These are phyloP conservation scores for Penicillium cataractarum DNA, from an alignment of 495 filamentous ascomycete species.

Conservation along the genomic window DNA sequence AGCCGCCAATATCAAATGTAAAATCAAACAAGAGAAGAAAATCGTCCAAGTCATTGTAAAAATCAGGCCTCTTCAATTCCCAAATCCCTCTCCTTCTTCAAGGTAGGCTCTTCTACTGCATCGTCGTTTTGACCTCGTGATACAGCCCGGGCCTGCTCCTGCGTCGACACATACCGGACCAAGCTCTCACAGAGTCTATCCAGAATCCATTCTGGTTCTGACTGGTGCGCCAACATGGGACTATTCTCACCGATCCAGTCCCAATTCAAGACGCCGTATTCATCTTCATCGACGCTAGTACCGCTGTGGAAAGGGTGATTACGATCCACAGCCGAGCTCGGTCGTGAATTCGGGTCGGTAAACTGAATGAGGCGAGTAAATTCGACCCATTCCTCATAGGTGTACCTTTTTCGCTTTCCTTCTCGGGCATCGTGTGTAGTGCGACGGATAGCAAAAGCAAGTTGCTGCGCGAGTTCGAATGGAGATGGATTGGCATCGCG, in stretches of 20 bases:
- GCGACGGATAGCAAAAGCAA: conserved; percentile 57
- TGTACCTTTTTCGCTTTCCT: conserved; percentile 50
- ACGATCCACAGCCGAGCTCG: conserved; percentile 3
- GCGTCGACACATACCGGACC: conserved; percentile 53
- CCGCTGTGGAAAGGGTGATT: not conserved
- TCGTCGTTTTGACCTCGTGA: conserved; percentile 6
- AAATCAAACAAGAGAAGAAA: not conserved
- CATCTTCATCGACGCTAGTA: conserved; percentile 50
- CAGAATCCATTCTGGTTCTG: conserved; percentile 63
- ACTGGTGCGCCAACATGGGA: conserved; percentile 59
- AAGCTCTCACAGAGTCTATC: conserved; percentile 63
- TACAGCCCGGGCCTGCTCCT: conserved; percentile 22
- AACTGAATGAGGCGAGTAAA: conserved; percentile 64
- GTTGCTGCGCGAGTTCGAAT: conserved; percentile 50
- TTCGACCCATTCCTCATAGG: conserved; percentile 68
- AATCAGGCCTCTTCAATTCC: conserved; percentile 27
- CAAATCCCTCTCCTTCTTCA: conserved; percentile 35
- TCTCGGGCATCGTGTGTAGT: conserved; percentile 50
- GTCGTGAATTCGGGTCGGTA: conserved; percentile 40
- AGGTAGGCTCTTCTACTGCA: conserved; percentile 26
- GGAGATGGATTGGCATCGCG: conserved; percentile 36
- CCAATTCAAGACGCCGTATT: conserved; percentile 62
- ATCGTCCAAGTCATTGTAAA: not conserved
- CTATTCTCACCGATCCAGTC: conserved; percentile 70
- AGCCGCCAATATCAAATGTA: not conserved